Evolutionary conservation across 2,329 filamentous ascomycete species (phyloP), one percentile per base, ranked within the genome.

Genomic region (Colletotrichum tropicale): DNA sequence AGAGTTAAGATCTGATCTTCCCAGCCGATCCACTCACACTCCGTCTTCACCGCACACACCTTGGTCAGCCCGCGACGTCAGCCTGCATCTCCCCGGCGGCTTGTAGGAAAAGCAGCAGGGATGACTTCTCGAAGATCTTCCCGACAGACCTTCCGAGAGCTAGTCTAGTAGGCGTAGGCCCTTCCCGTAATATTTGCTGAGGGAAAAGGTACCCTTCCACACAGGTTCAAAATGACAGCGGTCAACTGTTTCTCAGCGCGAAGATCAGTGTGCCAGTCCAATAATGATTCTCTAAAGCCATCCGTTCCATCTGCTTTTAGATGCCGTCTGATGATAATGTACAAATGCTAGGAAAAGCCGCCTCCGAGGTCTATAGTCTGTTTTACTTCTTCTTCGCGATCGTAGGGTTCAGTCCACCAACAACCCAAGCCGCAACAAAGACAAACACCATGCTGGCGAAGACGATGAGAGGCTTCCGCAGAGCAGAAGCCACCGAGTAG

Each of bases 381-480:
- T 48, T 76, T 60, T 76, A 75, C 64, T 76, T 72, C 82, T 86
- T 89, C 55, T 85, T 85, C 48, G 88, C 86, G 85, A 98, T 98
- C 83, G 94, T 96, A 61, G 96, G 91, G 82, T 98, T 93, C 77
- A 98, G 87, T 81, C 91, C 93, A 36, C 95, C 94, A 75, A 98
- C 84, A 5, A 92, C 86, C 93, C 94, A 98, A 7, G 91, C 90
- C 3, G 92, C 89, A 55, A 92, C 88, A 85, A 98, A 98, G 15
- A 98, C 86, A n/a, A 89, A 87, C 78, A 98, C 83, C 77, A 94
- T 86, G 80, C 94, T 95, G 36, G 88, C 87, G 78, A 97, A 95
- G 76, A 98, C 91, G 28, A 96, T 92, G 24, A 98, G 79, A 1
- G 97, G 97, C 88, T 99, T 99, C 81, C 96, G 92, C 80, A 98